phyloP scores from a whole-genome alignment of 2,329 filamentous ascomycete genomes.

The Nemania diffusa region DNA sequence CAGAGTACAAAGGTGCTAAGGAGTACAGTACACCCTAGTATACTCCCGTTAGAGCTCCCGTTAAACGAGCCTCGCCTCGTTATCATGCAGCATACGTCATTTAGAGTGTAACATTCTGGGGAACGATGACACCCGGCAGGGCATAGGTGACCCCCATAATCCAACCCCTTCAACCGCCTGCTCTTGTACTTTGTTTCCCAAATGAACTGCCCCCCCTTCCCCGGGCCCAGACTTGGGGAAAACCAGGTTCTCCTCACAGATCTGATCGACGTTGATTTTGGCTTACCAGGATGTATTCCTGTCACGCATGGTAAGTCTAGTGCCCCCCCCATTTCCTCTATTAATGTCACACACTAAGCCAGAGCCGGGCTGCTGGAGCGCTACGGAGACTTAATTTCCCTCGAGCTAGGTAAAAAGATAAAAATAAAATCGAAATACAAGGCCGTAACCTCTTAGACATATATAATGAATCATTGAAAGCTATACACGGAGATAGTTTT shows the following conservation, averaged over 20 bases:
- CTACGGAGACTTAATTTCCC: not conserved
- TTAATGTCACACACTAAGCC: conserved; percentile 10
- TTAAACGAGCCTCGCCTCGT: not conserved
- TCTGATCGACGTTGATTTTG: conserved; percentile 24
- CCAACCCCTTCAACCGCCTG: conserved; percentile 20
- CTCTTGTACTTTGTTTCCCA: conserved; percentile 5
- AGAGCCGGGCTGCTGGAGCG: conserved; percentile 19
- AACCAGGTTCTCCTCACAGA: conserved; percentile 37
- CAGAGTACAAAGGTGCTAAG: not conserved
- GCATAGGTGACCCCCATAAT: conserved; percentile 15
- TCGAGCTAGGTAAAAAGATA: not conserved
- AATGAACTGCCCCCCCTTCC: conserved; percentile 3
- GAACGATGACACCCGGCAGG: conserved; percentile 5
- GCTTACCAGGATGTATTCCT: conserved; percentile 16
- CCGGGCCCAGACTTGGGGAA: conserved; percentile 23
- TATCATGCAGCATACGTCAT: conserved; percentile 8
- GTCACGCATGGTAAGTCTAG: conserved; percentile 5
- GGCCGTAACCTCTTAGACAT: not conserved
- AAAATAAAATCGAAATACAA: too few species aligned
- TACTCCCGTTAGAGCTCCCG: not conserved
- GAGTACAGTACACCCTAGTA: not conserved
- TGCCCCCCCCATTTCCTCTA: not conserved
- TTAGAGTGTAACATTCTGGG: not conserved
- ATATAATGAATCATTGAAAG: not conserved
- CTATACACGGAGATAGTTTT: not conserved